Conservation (phyloP, 495 filamentous ascomycete species). For the Podospora fimiseda region DNA sequence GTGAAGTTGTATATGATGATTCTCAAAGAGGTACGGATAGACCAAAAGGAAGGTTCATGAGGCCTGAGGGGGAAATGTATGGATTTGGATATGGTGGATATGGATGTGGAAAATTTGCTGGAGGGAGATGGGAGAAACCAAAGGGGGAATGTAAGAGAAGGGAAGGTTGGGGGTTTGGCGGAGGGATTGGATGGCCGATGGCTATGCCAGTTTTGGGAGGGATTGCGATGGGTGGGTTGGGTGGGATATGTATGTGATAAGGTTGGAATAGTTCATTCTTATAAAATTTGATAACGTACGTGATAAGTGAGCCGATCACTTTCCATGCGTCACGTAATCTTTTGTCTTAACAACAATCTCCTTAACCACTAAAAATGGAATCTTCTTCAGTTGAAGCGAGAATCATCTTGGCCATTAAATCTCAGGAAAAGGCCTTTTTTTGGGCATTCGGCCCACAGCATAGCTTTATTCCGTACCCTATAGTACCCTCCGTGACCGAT, state of each 20-base stretch:
- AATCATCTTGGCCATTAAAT: too few relatives aligned
- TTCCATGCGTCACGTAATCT: too few relatives aligned
- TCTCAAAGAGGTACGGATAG: background rate
- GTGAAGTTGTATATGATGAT: constrained; percentile 20
- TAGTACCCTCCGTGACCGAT: too few relatives aligned
- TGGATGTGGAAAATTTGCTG: constrained; percentile 18
- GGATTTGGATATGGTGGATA: constrained; percentile 22
- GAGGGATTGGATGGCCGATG: constrained; percentile 13
- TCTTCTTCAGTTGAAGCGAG: too few relatives aligned
- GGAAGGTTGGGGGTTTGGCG: constrained; percentile 9
- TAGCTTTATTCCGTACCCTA: too few relatives aligned
- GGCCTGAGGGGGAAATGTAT: constrained; percentile 23
- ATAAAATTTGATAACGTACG: too few relatives aligned
- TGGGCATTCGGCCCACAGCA: too few relatives aligned
- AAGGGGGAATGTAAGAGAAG: constrained; percentile 1
- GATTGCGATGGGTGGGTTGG: constrained; percentile 12
- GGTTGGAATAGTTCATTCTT: too few relatives aligned
- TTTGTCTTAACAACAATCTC: too few relatives aligned
- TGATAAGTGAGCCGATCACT: too few relatives aligned
- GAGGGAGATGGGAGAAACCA: constrained; percentile 11
- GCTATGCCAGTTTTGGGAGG: constrained; percentile 10
- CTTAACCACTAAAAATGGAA: too few relatives aligned
- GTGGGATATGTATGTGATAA: constrained; percentile 1
- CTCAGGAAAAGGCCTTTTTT: too few relatives aligned
- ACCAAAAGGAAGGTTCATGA: constrained; percentile 15